These are phyloP conservation scores for Saccharomyces pastorianus DNA, from an alignment of 1,139 yeast species.

Conservation along the genomic window DNA sequence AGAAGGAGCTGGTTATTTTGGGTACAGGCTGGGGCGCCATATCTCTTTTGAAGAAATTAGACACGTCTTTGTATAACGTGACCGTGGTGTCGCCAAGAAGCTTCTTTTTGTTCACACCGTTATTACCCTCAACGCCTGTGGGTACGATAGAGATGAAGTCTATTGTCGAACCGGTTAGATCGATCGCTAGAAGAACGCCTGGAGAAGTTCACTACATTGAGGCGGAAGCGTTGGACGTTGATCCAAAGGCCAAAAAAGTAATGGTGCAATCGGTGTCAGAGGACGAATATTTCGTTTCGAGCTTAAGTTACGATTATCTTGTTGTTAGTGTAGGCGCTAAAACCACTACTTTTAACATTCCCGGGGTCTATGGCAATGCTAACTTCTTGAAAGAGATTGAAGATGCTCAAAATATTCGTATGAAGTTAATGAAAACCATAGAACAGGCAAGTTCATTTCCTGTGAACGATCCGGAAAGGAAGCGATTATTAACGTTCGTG, in stretches of 20 bases:
- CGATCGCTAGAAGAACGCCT: constrained; percentile 61
- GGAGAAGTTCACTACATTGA: constrained; percentile 82
- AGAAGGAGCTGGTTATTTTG: constrained; percentile 79
- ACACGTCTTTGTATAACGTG: constrained; percentile 79
- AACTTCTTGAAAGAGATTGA: constrained; percentile 79
- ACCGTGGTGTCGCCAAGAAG: constrained; percentile 88
- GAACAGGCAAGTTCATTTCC: constrained; percentile 78
- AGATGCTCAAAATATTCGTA: constrained; percentile 72
- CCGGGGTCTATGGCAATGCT: constrained; percentile 85
- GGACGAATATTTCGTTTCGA: constrained; percentile 38
- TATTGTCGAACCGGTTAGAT: constrained; percentile 77
- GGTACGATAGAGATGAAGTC: constrained; percentile 89
- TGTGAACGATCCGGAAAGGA: constrained; percentile 66
- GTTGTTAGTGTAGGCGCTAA: constrained; percentile 90
- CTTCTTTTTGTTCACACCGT: constrained; percentile 88
- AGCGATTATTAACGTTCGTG: constrained; percentile 70
- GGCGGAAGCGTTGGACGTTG: constrained; percentile 83
- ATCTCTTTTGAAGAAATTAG: constrained; percentile 72
- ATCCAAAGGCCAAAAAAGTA: constrained; percentile 55
- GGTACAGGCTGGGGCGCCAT: constrained; percentile 96
- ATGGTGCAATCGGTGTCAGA: constrained; percentile 40
- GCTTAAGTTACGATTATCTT: constrained; percentile 63
- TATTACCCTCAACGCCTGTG: constrained; percentile 88
- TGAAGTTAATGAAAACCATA: constrained; percentile 67
- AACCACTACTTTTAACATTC: constrained; percentile 86